Evolutionary conservation across 2,329 filamentous ascomycete genomes (phyloP).

Genomic region (Xylariaceae sp.): DNA sequence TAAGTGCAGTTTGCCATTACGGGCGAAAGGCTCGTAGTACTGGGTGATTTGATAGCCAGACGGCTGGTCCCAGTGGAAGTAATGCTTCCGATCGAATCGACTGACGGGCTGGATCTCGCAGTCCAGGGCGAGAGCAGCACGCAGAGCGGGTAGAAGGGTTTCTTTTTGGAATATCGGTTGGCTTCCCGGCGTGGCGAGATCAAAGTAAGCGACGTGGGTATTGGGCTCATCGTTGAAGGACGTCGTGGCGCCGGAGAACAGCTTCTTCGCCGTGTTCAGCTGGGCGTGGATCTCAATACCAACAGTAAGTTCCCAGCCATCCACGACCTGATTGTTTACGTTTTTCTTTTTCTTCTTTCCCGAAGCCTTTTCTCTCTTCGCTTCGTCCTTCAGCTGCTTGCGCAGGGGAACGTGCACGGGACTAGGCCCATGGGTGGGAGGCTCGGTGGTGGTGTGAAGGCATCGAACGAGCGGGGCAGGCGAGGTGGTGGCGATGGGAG

Average conservation of each 20-base stretch:
- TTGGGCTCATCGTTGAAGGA: constrained; percentile 68
- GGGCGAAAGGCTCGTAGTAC: constrained; percentile 72
- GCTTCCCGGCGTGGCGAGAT: constrained; percentile 80
- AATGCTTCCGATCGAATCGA: constrained; percentile 93
- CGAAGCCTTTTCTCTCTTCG: constrained; percentile 42
- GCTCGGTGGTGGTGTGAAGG: constrained; percentile 31
- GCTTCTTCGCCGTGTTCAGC: constrained; percentile 79
- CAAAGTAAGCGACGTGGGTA: constrained; percentile 81
- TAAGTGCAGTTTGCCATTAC: constrained; percentile 66
- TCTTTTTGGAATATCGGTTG: constrained; percentile 81
- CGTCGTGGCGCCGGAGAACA: constrained; percentile 73
- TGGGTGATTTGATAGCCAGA: constrained; percentile 97
- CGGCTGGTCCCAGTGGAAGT: constrained; percentile 98
- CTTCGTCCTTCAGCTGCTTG: constrained; percentile 67
- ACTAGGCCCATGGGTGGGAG: constrained; percentile 20
- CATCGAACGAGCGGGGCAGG: constrained; percentile 12
- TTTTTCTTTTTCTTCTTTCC: constrained; percentile 44
- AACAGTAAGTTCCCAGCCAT: constrained; percentile 86
- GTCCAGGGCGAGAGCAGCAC: constrained; percentile 77
- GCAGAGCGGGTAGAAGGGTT: constrained; percentile 80
- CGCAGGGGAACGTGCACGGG: constrained; percentile 49
- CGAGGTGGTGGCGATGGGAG: constrained; percentile 2
- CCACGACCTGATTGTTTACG: constrained; percentile 45
- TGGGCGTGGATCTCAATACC: constrained; percentile 98
- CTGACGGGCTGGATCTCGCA: constrained; percentile 73